Evolutionary conservation across 805 yeast species (phyloP).

Genomic region (Pichia nanzhaoensis): DNA sequence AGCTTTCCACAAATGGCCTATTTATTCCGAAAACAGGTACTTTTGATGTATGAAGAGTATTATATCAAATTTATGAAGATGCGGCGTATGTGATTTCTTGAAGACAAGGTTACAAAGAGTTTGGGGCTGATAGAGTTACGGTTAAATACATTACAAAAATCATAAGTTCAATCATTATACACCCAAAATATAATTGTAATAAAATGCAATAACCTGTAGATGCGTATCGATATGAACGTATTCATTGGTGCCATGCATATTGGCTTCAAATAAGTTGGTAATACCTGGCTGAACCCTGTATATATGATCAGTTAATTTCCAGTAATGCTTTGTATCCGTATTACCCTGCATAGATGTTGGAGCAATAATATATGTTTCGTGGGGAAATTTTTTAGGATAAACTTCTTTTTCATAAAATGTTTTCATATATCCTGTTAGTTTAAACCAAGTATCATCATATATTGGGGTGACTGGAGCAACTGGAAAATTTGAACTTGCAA

Average conservation of each 20-base stretch:
- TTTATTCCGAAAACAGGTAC: too few relatives aligned
- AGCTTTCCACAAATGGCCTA: too few relatives aligned
- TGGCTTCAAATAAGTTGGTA: constrained; percentile 26
- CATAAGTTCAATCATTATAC: neutral
- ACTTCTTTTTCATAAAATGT: constrained; percentile 52
- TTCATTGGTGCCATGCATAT: constrained; percentile 62
- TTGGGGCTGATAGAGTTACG: neutral
- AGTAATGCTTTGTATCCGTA: constrained; percentile 63
- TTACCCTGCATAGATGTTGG: constrained; percentile 62
- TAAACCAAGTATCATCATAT: constrained; percentile 42
- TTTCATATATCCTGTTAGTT: constrained; percentile 54
- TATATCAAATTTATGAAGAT: too few relatives aligned
- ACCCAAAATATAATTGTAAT: constrained; percentile 13
- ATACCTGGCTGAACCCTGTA: constrained; percentile 53
- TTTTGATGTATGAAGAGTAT: too few relatives aligned
- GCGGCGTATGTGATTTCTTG: too few relatives aligned
- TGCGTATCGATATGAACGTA: constrained; percentile 48
- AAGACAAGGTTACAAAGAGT: too few relatives aligned
- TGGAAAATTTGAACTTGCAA: constrained; percentile 21
- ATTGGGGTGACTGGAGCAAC: constrained; percentile 42
- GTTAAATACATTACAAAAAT: neutral
- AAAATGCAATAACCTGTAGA: constrained; percentile 44
- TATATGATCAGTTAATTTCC: constrained; percentile 55
- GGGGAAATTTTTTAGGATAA: constrained; percentile 22
- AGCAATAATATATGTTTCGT: constrained; percentile 33